Percentiles rank a stretch among this genome's conserved stretches.
These are phyloP conservation scores for Sutorius australiensis DNA, from an alignment of 768 basidiomycete species.

Conservation along the genomic window DNA sequence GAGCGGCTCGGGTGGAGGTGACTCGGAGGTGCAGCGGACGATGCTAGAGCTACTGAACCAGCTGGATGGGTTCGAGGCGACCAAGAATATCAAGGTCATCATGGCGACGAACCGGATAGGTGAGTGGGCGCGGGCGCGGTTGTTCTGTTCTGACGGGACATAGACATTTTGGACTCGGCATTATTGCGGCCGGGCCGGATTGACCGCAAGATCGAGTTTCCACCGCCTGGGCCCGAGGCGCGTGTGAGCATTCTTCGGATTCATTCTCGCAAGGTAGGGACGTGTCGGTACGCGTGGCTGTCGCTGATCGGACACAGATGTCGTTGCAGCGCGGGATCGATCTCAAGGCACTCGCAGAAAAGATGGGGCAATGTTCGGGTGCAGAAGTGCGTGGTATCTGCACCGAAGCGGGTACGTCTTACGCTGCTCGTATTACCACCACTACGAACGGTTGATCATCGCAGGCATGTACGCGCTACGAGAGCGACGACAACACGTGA, in stretches of 20 bases:
- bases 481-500: conserved; percentile 94
- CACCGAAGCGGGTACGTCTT: conserved; percentile 80
- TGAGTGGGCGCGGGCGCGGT: conserved; percentile 16
- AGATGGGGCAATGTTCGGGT: conserved; percentile 99
- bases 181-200: conserved; percentile 93
- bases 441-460: not conserved
- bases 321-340: conserved; percentile 97
- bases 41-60: conserved; percentile 90
- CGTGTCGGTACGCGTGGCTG: not conserved
- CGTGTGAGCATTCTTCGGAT: conserved; percentile 96
- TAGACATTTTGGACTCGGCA: conserved; percentile 93
- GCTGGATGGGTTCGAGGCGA: conserved; percentile 82
- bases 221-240: conserved; percentile 95
- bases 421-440: no score
- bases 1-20: conserved; percentile 70
- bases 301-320: conserved; percentile 56
- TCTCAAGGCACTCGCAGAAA: conserved; percentile 91
- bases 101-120: conserved; percentile 99
- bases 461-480: conserved; percentile 94
- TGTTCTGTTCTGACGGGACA: conserved; percentile 2
- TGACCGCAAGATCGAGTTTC: conserved; percentile 97
- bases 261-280: conserved; percentile 83
- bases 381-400: conserved; percentile 97
- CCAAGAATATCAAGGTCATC: conserved; percentile 83
- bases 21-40: conserved; percentile 86